Percentiles rank a stretch among this genome's conserved stretches.
Conservation (phyloP, 257 asterid genomes). For the Eustoma russellianum region DNA sequence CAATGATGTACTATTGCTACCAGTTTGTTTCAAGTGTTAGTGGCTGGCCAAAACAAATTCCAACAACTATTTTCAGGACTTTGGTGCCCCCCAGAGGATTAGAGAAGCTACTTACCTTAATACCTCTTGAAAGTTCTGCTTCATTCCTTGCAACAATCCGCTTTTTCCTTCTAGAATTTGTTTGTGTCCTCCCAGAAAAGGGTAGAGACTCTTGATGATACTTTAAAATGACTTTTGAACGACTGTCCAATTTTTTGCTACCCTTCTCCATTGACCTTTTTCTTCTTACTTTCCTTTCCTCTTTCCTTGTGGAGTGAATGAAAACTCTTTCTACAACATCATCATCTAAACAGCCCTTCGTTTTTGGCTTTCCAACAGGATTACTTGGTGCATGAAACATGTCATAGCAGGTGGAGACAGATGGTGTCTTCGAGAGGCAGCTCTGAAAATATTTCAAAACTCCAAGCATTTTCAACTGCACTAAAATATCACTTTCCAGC, state of each 20-base stretch:
- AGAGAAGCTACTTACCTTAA: constrained; percentile 49
- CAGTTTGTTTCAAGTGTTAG: neutral
- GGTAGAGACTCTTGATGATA: constrained; percentile 14
- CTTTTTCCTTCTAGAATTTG: constrained; percentile 35
- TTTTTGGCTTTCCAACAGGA: constrained; percentile 26
- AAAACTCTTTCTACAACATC: constrained; percentile 25
- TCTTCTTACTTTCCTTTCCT: constrained; percentile 48
- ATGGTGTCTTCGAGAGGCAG: constrained; percentile 38
- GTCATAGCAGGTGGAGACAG: constrained; percentile 20
- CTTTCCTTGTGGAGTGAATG: constrained; percentile 46
- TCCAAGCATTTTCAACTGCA: constrained; percentile 64
- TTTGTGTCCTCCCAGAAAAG: constrained; percentile 17
- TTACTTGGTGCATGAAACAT: constrained; percentile 20
- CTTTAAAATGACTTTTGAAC: constrained; percentile 11
- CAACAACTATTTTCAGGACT: no score
- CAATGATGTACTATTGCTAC: no score
- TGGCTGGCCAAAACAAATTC: neutral
- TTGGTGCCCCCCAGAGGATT: neutral
- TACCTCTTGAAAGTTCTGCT: constrained; percentile 73
- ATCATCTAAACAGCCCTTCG: constrained; percentile 17
- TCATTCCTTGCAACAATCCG: constrained; percentile 45
- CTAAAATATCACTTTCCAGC: constrained; percentile 65
- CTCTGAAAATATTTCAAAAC: constrained; percentile 61
- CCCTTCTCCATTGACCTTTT: constrained; percentile 23
- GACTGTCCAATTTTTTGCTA: constrained; percentile 10